Percentiles rank a stretch among this genome's conserved stretches.
Conservation (phyloP, 2,329 filamentous ascomycete genomes). For the Colletotrichum coccodes region DNA sequence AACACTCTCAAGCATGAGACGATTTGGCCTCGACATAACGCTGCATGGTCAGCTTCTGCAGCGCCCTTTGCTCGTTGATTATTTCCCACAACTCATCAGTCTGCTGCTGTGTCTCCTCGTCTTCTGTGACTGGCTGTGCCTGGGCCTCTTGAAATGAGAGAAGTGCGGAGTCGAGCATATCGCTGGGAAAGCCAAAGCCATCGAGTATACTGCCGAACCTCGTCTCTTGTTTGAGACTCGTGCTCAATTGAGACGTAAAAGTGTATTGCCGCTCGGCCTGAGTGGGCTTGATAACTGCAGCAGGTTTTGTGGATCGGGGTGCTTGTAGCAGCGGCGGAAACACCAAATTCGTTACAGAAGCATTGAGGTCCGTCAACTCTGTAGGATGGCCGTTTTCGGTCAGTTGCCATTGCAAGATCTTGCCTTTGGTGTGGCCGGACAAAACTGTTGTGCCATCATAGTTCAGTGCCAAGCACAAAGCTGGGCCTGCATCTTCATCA, state of each 20-base stretch:
- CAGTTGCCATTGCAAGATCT: conserved; percentile 84
- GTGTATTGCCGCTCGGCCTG: conserved; percentile 73
- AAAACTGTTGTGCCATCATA: conserved; percentile 85
- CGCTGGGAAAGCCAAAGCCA: conserved; percentile 57
- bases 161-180: conserved; percentile 61
- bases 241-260: conserved; percentile 71
- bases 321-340: conserved; percentile 72
- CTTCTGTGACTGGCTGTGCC: conserved; percentile 41
- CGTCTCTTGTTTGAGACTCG: conserved; percentile 50
- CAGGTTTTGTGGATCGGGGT: conserved; percentile 60
- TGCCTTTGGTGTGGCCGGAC: conserved; percentile 84
- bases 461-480: conserved; percentile 76
- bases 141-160: conserved; percentile 50
- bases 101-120: conserved; percentile 36
- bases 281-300: conserved; percentile 83
- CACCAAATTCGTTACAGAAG: conserved; percentile 83
- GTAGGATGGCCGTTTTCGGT: conserved; percentile 74
- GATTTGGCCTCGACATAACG: conserved; percentile 40
- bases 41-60: conserved; percentile 46
- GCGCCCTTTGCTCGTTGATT: conserved; percentile 48
- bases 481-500: conserved; percentile 72
- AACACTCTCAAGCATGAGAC: conserved; percentile 26
- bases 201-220: conserved; percentile 57
- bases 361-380: conserved; percentile 77
- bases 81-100: conserved; percentile 52